Percentiles rank a stretch among this genome's conserved stretches.
These are phyloP conservation scores for Globisporangium parvum DNA, from an alignment of 352 stramenopile species.

Conservation along the genomic window DNA sequence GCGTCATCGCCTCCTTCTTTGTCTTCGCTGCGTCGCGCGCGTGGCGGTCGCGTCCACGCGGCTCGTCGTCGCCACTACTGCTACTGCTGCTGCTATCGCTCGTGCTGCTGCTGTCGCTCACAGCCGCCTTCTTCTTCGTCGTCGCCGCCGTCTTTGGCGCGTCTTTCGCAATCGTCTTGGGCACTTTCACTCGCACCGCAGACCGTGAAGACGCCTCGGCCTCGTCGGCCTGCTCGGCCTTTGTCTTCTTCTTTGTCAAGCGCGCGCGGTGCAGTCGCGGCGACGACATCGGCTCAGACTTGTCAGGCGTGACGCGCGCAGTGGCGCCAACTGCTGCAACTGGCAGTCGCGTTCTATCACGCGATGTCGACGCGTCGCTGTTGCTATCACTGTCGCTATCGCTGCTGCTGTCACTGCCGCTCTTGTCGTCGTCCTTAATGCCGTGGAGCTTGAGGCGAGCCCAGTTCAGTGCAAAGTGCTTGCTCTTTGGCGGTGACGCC, in stretches of 20 bases:
- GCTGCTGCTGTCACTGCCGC: neutral
- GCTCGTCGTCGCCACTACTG: neutral
- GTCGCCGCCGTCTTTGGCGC: neutral
- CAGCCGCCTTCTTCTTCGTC: neutral
- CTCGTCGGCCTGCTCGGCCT: neutral
- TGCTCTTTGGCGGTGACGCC: too few relatives aligned
- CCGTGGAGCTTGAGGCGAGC: neutral
- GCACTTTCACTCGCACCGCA: neutral
- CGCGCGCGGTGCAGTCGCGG: neutral
- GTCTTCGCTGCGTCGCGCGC: neutral
- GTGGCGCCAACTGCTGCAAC: neutral
- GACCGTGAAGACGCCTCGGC: neutral
- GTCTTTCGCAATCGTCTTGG: too few relatives aligned
- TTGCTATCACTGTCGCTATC: slow-evolving; percentile 18
- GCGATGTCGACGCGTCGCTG: neutral
- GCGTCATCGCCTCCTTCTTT: neutral
- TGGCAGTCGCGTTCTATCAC: neutral
- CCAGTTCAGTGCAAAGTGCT: neutral
- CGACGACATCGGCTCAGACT: neutral
- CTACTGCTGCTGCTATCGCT: slow-evolving; percentile 4
- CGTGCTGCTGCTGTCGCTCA: neutral
- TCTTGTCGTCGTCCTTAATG: neutral
- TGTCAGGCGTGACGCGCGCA: neutral
- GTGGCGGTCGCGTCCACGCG: neutral
- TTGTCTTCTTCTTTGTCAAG: neutral